Conservation (phyloP, 768 basidiomycete species). For the Tylopilus sp. region DNA sequence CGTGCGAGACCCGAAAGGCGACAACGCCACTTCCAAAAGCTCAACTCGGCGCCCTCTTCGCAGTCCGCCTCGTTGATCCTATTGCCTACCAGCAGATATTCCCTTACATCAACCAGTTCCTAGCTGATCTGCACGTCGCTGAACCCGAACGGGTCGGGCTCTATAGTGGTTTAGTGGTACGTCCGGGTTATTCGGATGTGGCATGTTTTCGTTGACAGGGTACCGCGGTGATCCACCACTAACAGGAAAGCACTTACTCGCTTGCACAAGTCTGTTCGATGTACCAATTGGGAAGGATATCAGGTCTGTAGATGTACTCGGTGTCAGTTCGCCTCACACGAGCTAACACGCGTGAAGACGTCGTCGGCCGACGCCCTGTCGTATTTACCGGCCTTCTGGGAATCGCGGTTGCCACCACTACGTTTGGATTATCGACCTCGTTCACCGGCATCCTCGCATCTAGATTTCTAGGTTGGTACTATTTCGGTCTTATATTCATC, state of each 20-base stretch:
- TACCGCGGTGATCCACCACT: background rate
- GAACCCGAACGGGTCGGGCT: constrained; percentile 61
- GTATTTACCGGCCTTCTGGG: constrained; percentile 52
- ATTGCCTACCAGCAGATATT: constrained; percentile 61
- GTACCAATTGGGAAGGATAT: constrained; percentile 58
- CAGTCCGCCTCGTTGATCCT: constrained; percentile 53
- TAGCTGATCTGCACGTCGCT: constrained; percentile 49
- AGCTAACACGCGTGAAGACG: constrained; percentile 34
- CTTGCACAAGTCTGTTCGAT: constrained; percentile 57
- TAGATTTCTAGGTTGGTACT: constrained; percentile 47
- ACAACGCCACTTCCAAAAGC: constrained; percentile 37
- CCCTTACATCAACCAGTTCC: constrained; percentile 66
- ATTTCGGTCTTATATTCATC: background rate
- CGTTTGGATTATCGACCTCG: constrained; percentile 56
- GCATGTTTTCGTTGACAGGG: background rate
- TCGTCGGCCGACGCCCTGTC: constrained; percentile 58
- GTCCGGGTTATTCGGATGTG: constrained; percentile 13
- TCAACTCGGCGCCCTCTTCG: constrained; percentile 40
- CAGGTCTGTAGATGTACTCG: constrained; percentile 33
- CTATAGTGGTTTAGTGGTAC: constrained; percentile 64
- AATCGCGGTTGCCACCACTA: constrained; percentile 45
- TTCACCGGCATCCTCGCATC: constrained; percentile 46
- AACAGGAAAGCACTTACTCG: constrained; percentile 60
- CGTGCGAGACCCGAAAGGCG: background rate
- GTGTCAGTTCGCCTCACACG: background rate